Evolutionary conservation across 495 filamentous ascomycete genomes (phyloP).

Genomic region (Aspergillus nanangensis): DNA sequence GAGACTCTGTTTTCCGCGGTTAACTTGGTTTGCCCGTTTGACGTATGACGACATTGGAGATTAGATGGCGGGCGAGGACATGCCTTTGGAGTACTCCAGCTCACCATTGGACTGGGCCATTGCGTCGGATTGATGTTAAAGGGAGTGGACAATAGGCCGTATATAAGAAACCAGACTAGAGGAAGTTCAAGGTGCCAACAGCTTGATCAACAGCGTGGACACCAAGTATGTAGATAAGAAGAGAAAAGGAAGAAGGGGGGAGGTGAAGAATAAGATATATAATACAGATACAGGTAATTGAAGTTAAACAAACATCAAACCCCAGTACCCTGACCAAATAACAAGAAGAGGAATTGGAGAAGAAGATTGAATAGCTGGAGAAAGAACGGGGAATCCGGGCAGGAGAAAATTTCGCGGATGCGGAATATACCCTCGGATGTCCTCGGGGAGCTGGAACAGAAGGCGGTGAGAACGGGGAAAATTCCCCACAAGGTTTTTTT

Average conservation of each 20-base stretch:
- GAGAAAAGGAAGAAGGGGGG: slow-evolving; percentile 13
- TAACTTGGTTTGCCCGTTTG: slow-evolving; percentile 10
- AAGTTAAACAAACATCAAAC: slow-evolving; percentile 30
- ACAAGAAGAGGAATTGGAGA: slow-evolving; percentile 23
- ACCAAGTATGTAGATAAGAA: slow-evolving; percentile 9
- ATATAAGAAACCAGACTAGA: slow-evolving; percentile 11
- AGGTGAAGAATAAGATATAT: slow-evolving; percentile 11
- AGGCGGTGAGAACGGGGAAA: slow-evolving; percentile 13
- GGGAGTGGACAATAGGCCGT: slow-evolving; percentile 7
- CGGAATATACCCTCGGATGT: slow-evolving; percentile 43
- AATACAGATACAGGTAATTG: slow-evolving; percentile 16
- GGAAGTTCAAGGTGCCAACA: too few species aligned
- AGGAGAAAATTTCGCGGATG: slow-evolving; percentile 43
- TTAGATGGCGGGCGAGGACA: slow-evolving; percentile 11
- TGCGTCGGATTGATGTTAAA: slow-evolving; percentile 18
- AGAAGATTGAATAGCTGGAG: slow-evolving; percentile 25
- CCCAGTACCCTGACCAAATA: slow-evolving; percentile 31
- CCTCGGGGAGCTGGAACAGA: slow-evolving; percentile 44
- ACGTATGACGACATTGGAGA: not conserved
- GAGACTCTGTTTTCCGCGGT: slow-evolving; percentile 26
- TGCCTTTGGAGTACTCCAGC: slow-evolving; percentile 40
- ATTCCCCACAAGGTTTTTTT: slow-evolving; percentile 1
- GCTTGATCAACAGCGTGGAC: too few species aligned
- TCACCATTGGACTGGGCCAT: slow-evolving; percentile 44
- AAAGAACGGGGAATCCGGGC: slow-evolving; percentile 12